Conservation (phyloP, 208 protist species). For the Leishmania arabica region DNA sequence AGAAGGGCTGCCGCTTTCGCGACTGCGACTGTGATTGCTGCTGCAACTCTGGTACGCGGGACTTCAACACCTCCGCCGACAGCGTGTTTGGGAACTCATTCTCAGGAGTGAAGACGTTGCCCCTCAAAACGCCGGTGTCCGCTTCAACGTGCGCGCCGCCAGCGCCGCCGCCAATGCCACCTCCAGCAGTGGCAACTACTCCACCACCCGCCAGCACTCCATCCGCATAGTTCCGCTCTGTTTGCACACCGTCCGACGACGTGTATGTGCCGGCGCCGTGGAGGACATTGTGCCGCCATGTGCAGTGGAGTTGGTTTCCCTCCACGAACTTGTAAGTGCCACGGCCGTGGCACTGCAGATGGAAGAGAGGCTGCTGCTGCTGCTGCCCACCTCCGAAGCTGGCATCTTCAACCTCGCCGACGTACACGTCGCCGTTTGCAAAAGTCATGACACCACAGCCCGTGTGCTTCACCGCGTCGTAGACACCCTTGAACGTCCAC, state of each 20-base stretch:
- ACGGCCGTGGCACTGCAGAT: constrained; percentile 68
- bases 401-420: constrained; percentile 62
- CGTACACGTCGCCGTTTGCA: constrained; percentile 72
- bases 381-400: not conserved
- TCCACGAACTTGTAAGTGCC: constrained; percentile 77
- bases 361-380: constrained; percentile 13
- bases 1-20: constrained; percentile 35
- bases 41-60: constrained; percentile 19
- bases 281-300: constrained; percentile 81
- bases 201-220: constrained; percentile 44
- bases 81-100: constrained; percentile 82
- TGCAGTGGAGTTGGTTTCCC: constrained; percentile 70
- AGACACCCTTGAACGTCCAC: constrained; percentile 52
- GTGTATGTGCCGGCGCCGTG: constrained; percentile 74
- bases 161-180: not conserved
- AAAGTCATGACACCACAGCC: constrained; percentile 54
- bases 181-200: not conserved
- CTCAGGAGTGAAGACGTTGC: constrained; percentile 61
- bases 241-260: constrained; percentile 39
- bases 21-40: constrained; percentile 10
- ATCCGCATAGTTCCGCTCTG: constrained; percentile 60
- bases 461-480: constrained; percentile 37
- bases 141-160: not conserved
- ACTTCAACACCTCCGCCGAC: constrained; percentile 55
- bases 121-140: constrained; percentile 1